phyloP scores from a whole-genome alignment of 2,329 filamentous ascomycete species.

The Emergomyces africanus region DNA sequence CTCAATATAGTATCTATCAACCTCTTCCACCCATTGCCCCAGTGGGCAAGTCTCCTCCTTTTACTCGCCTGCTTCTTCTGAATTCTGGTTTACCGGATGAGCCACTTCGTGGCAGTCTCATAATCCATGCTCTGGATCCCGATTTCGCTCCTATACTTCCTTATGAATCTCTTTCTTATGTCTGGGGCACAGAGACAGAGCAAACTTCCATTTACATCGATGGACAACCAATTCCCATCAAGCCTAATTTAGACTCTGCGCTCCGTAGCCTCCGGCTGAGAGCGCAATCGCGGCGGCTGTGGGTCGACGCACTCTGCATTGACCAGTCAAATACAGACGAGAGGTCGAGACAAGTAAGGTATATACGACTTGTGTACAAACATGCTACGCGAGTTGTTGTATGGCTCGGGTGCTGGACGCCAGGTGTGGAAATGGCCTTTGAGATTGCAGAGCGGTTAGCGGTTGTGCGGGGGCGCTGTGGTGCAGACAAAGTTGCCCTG shows the following conservation, averaged over 20 bases:
- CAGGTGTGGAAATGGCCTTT: conserved; percentile 4
- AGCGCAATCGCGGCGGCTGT: conserved; percentile 1
- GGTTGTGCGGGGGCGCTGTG: neutral
- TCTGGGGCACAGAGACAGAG: neutral
- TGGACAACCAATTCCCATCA: neutral
- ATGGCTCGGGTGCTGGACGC: conserved; percentile 5
- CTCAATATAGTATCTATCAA: neutral
- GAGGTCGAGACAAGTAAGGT: conserved; percentile 6
- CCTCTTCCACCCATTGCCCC: neutral
- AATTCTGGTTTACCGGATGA: neutral
- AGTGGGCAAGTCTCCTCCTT: conserved; percentile 1
- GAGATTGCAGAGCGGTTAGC: conserved; percentile 1
- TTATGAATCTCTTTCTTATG: conserved; percentile 4
- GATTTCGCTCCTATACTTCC: neutral
- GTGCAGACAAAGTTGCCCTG: neutral
- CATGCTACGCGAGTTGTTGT: conserved; percentile 7
- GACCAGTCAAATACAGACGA: conserved; percentile 9
- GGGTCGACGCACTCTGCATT: conserved; percentile 11
- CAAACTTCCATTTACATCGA: neutral
- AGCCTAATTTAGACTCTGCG: conserved; percentile 1
- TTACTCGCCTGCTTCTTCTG: conserved; percentile 2
- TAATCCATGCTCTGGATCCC: neutral
- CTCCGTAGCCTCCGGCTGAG: conserved; percentile 1
- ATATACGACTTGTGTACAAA: conserved; percentile 9
- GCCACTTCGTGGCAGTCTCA: neutral